phyloP scores from a whole-genome alignment of 495 filamentous ascomycete species.

The Neurospora africana region DNA sequence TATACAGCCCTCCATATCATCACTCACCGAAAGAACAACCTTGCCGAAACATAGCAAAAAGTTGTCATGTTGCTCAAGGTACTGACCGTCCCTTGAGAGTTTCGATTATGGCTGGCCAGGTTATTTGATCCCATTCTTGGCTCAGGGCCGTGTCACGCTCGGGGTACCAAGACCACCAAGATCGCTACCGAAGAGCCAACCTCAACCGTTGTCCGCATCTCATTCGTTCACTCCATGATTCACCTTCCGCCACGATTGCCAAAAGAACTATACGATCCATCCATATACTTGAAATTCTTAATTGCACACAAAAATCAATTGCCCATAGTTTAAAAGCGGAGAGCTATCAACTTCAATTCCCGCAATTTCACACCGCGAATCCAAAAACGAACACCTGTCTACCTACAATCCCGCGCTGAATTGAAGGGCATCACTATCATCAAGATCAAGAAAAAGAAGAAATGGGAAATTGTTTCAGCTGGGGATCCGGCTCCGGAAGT shows the following conservation, averaged over 20 bases:
- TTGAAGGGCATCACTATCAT: neutral
- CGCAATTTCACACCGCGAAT: neutral
- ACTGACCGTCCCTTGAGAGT: neutral
- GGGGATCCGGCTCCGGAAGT: conserved; percentile 27
- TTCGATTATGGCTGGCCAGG: neutral
- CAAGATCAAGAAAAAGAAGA: neutral
- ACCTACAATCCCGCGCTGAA: too few relatives aligned
- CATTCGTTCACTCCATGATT: neutral
- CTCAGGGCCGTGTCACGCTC: neutral
- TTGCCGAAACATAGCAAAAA: neutral
- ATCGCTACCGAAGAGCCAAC: neutral
- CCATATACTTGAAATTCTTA: neutral
- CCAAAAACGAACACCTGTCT: neutral
- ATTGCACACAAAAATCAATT: neutral
- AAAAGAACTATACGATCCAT: neutral
- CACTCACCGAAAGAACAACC: neutral
- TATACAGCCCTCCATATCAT: neutral
- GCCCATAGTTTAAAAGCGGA: neutral
- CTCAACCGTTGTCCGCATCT: neutral
- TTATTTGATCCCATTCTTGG: neutral
- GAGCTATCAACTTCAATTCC: neutral
- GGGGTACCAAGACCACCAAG: neutral
- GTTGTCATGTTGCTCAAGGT: neutral
- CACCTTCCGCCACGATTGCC: neutral
- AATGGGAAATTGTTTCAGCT: conserved; percentile 72